Percentiles rank a stretch among this genome's conserved stretches.
Evolutionary conservation across 2,329 filamentous ascomycete genomes (phyloP).

Genomic region (Chrysoporthe austroafricana): DNA sequence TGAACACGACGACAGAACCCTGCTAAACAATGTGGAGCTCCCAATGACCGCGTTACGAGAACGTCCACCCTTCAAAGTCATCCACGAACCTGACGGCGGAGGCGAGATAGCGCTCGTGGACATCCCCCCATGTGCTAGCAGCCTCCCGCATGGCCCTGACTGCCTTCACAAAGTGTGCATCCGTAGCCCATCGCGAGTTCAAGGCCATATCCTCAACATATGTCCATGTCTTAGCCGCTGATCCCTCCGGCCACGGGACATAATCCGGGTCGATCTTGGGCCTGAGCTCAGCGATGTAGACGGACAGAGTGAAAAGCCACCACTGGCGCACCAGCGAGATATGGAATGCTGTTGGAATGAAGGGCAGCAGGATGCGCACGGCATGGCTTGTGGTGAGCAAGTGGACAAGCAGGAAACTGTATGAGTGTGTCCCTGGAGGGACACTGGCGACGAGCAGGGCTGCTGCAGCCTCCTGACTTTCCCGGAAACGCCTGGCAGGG

Average conservation of each 20-base stretch:
- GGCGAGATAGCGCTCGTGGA: slow-evolving; percentile 66
- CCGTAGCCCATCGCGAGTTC: slow-evolving; percentile 66
- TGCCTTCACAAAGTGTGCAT: slow-evolving; percentile 85
- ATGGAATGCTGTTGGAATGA: slow-evolving; percentile 75
- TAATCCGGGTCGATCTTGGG: slow-evolving; percentile 72
- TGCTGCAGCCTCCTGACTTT: slow-evolving; percentile 66
- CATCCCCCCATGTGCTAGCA: slow-evolving; percentile 74
- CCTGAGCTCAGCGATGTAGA: slow-evolving; percentile 77
- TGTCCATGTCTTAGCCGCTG: slow-evolving; percentile 73
- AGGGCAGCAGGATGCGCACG: slow-evolving; percentile 79
- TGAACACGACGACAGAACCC: not conserved
- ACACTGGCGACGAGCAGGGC: slow-evolving; percentile 67
- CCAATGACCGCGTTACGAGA: slow-evolving; percentile 31
- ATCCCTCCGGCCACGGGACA: slow-evolving; percentile 57
- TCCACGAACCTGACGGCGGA: slow-evolving; percentile 74
- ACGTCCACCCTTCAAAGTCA: slow-evolving; percentile 71
- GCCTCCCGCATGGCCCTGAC: slow-evolving; percentile 76
- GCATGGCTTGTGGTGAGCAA: slow-evolving; percentile 86
- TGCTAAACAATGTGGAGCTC: not conserved
- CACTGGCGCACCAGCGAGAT: slow-evolving; percentile 78
- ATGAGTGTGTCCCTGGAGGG: slow-evolving; percentile 61
- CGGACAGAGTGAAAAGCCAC: slow-evolving; percentile 81
- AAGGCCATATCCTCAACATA: slow-evolving; percentile 75
- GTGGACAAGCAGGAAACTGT: slow-evolving; percentile 84
- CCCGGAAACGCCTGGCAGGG: slow-evolving; percentile 73